Base-by-base conservation (phyloP, 2,329 filamentous ascomycete species). In the Fonsecaea multimorphosa region DNA sequence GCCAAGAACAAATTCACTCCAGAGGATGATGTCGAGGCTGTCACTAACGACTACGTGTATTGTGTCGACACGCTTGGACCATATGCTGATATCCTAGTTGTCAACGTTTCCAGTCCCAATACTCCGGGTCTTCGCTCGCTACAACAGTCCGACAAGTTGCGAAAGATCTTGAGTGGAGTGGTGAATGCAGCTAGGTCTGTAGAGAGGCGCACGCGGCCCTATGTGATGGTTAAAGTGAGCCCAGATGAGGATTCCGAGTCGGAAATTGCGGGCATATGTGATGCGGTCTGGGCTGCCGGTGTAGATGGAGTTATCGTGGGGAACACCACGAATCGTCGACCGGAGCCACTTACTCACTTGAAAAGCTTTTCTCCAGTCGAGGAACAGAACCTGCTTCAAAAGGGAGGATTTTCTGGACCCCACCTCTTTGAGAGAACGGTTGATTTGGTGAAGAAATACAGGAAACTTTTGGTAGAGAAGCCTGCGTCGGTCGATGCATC, bases 81-180 rank as follows among this genome's bases (percentile, higher is more conserved):
- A 58, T 99, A 97, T 76, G 93, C 95, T 11, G 95, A 99, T 74
- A 90, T 99, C 38, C 81, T 99, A n/a, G 94, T 98, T 7, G 95
- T 99, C 74, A 99, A 99, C 74, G 95, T 99, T 57, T 97, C 93
- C 74, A 96, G 91, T 72, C 95, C 95, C 27, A 99, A 99, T 80
- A 98, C 94, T 0, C 94, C 94, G 0, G 94, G 95, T 0, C 84
- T 98, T 56, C 87, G 95, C 27, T 90, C 92, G 63, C 82, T 99
- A 40, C 95, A 99, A 79, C 91, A 91, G 1, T 86, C 89, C 0
- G 92, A 91, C 70, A 94, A 93, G 0, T 81, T 99, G 63, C 94
- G 92, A 1, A 83, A 86, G 49, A 89, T 99, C 54, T 81, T 99
- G 46, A 86, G 84, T 9, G 91, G 91, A 0, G 94, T 98, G 0